phyloP scores from a whole-genome alignment of 176 grass and related monocot species.

The Zizania latifolia region DNA sequence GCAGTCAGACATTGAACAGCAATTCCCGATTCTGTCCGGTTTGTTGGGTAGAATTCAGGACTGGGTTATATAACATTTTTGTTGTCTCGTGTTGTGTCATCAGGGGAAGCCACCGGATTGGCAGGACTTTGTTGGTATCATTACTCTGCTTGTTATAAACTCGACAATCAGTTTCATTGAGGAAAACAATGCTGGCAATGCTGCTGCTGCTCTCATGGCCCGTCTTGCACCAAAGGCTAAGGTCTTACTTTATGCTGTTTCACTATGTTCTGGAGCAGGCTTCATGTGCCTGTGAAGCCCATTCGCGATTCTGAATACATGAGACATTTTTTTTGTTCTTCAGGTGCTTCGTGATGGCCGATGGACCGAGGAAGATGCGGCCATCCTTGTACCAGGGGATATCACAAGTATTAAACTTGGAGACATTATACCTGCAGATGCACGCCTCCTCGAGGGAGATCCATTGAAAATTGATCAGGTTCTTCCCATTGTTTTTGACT shows the following conservation, averaged over 20 bases:
- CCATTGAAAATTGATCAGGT: constrained; percentile 87
- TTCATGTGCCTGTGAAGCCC: not conserved
- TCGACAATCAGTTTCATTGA: constrained; percentile 74
- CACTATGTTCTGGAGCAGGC: not conserved
- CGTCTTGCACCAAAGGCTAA: constrained; percentile 71
- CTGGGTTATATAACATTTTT: not conserved
- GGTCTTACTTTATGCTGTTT: constrained; percentile 15
- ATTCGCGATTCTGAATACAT: not conserved
- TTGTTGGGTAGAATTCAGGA: not conserved
- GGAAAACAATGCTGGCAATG: constrained; percentile 75
- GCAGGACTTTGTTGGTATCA: constrained; percentile 79
- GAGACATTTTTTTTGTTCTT: not conserved
- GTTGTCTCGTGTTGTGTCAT: not conserved
- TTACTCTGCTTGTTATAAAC: constrained; percentile 65
- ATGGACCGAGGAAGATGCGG: constrained; percentile 61
- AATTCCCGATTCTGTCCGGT: not conserved
- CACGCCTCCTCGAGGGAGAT: constrained; percentile 75
- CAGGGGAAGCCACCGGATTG: constrained; percentile 78
- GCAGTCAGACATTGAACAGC: not conserved
- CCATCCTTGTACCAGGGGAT: constrained; percentile 70
- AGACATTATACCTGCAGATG: constrained; percentile 70
- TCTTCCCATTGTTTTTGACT: not conserved
- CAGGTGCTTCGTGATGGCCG: constrained; percentile 57
- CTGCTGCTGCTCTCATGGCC: constrained; percentile 70
- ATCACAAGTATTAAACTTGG: constrained; percentile 70